Conservation (phyloP, 2,329 filamentous ascomycete genomes). For the Epichloe festucae region DNA sequence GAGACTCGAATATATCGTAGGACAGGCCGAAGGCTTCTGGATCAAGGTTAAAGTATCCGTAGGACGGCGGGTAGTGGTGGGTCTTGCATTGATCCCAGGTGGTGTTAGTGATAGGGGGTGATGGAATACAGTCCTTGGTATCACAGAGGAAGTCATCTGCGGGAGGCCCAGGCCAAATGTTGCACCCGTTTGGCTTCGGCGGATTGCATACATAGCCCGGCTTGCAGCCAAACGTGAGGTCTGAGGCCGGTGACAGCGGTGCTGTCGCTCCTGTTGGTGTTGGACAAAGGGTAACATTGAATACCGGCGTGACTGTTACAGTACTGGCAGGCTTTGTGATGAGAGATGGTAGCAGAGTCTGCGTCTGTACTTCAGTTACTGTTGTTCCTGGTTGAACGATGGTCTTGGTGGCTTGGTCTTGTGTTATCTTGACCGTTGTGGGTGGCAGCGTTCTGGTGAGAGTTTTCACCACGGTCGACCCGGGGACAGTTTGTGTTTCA, state of each 20-base stretch:
- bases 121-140: slow-evolving; percentile 28
- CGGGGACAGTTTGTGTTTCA: slow-evolving; percentile 9
- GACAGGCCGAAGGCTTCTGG: slow-evolving; percentile 47
- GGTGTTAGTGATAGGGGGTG: slow-evolving; percentile 24
- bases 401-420: slow-evolving; percentile 16
- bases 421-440: slow-evolving; percentile 8
- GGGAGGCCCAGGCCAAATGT: slow-evolving; percentile 37
- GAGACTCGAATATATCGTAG: slow-evolving; percentile 45
- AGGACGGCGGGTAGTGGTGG: slow-evolving; percentile 34
- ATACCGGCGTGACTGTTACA: slow-evolving; percentile 15
- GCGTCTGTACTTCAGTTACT: slow-evolving; percentile 17
- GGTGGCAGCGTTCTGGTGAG: slow-evolving; percentile 4
- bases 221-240: slow-evolving; percentile 39
- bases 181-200: slow-evolving; percentile 35
- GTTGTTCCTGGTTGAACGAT: slow-evolving; percentile 18
- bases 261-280: slow-evolving; percentile 26
- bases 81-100: slow-evolving; percentile 33
- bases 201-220: slow-evolving; percentile 41
- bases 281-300: slow-evolving; percentile 28
- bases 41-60: slow-evolving; percentile 52
- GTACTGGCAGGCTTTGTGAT: slow-evolving; percentile 17
- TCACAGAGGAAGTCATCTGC: slow-evolving; percentile 32
- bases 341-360: slow-evolving; percentile 16
- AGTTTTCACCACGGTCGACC: slow-evolving; percentile 6
- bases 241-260: slow-evolving; percentile 21